Percentiles rank a stretch among this genome's conserved stretches.
Conservation (phyloP, 768 basidiomycete genomes). For the Auricularia heimuer region DNA sequence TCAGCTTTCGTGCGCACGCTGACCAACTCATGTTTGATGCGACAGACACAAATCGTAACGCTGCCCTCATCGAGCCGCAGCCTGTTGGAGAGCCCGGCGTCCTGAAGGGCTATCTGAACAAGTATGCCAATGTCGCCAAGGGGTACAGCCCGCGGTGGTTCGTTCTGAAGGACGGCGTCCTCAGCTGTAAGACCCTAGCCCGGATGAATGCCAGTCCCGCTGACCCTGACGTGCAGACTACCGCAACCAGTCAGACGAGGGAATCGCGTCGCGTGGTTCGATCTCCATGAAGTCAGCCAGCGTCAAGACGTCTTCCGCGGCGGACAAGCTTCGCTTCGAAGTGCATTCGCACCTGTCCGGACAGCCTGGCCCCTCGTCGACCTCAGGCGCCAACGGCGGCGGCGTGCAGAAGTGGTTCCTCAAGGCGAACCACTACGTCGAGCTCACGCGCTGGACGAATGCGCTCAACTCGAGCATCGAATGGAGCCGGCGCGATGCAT, state of each 20-base stretch:
- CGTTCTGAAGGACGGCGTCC: conserved; percentile 71
- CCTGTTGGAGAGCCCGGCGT: conserved; percentile 43
- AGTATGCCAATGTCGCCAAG: conserved; percentile 86
- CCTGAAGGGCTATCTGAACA: conserved; percentile 74
- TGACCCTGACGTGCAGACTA: conserved; percentile 41
- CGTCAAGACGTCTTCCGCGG: conserved; percentile 39
- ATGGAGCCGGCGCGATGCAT: conserved; percentile 41
- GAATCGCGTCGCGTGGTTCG: conserved; percentile 72
- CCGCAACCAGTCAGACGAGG: conserved; percentile 84
- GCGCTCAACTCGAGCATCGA: conserved; percentile 68
- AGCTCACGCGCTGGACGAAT: conserved; percentile 80
- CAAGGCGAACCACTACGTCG: conserved; percentile 79
- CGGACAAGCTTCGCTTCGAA: conserved; percentile 71
- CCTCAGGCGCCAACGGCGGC: conserved; percentile 9
- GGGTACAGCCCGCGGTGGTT: conserved; percentile 91
- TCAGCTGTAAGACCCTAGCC: conserved; percentile 50
- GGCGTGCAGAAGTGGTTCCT: conserved; percentile 69
- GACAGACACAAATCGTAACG: conserved; percentile 72
- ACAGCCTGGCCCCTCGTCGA: conserved; percentile 30
- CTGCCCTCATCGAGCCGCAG: conserved; percentile 47
- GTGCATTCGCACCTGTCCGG: conserved; percentile 38
- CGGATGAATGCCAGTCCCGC: conserved; percentile 1
- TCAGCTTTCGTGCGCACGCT: not conserved
- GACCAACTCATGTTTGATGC: not conserved
- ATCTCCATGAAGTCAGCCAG: conserved; percentile 78